These are phyloP conservation scores for Leishmania arabica DNA, from an alignment of 208 protist genomes.

Conservation along the genomic window DNA sequence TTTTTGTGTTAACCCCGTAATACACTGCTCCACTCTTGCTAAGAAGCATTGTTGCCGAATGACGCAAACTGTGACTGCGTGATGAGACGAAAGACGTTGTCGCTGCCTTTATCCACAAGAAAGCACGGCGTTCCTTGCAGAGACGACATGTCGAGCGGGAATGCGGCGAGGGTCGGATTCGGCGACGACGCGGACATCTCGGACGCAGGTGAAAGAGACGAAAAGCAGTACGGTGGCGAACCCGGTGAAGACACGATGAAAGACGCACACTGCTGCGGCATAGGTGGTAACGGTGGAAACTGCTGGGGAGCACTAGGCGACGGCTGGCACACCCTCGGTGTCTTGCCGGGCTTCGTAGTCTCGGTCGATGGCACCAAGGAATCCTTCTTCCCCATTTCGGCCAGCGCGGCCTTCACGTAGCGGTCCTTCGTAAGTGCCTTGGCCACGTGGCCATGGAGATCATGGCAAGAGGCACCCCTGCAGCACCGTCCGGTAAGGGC, in stretches of 20 bases:
- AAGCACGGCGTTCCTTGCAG: conserved; percentile 28
- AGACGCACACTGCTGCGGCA: conserved; percentile 7
- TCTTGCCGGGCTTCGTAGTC: neutral
- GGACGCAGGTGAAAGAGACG: neutral
- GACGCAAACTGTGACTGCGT: conserved; percentile 25
- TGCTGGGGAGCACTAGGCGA: neutral
- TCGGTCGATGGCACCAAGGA: conserved; percentile 4
- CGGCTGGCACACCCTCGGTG: neutral
- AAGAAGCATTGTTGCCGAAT: conserved; percentile 5
- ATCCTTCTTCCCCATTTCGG: conserved; percentile 48
- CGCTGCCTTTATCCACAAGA: conserved; percentile 36
- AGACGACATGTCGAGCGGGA: conserved; percentile 27
- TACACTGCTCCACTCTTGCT: neutral
- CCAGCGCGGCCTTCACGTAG: conserved; percentile 39
- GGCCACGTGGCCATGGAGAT: conserved; percentile 47
- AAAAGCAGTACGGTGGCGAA: conserved; percentile 19
- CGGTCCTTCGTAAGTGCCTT: conserved; percentile 57
- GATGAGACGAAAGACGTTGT: conserved; percentile 42
- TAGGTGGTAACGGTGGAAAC: neutral
- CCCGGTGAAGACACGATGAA: conserved; percentile 10
- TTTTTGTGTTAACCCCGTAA: neutral
- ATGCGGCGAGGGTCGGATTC: conserved; percentile 10
- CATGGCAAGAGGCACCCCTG: conserved; percentile 36
- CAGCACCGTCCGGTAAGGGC: conserved; percentile 49
- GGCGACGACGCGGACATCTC: neutral